These are phyloP conservation scores for Tetracladium marchalianum DNA, from an alignment of 495 filamentous ascomycete genomes.

Conservation along the genomic window DNA sequence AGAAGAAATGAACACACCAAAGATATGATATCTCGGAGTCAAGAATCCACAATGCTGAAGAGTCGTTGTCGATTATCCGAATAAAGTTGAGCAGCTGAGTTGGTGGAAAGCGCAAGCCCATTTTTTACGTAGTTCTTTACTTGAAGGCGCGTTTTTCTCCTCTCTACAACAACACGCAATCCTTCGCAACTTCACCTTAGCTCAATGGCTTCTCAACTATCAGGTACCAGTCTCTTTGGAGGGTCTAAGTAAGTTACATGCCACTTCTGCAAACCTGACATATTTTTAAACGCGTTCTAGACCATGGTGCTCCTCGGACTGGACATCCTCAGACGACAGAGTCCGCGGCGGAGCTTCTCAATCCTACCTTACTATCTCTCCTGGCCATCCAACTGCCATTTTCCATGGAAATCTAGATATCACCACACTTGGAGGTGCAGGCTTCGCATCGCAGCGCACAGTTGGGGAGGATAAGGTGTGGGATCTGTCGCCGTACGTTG, in stretches of 20 bases:
- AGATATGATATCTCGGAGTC: too few species aligned
- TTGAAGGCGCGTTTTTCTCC: neutral
- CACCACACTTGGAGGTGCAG: constrained; percentile 66
- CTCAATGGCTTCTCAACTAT: constrained; percentile 5
- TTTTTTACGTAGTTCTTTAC: too few species aligned
- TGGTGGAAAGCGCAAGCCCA: too few species aligned
- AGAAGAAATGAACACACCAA: too few species aligned
- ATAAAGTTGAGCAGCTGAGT: too few species aligned
- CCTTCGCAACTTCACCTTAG: neutral
- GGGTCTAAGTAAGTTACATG: constrained; percentile 30
- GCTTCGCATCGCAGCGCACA: constrained; percentile 72
- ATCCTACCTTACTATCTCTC: constrained; percentile 36
- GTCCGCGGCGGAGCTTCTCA: constrained; percentile 61
- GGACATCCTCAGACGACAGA: constrained; percentile 60
- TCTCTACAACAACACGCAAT: neutral
- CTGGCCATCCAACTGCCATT: constrained; percentile 22
- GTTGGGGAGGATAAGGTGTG: constrained; percentile 35
- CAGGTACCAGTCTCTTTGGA: constrained; percentile 32
- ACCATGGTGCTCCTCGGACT: constrained; percentile 48
- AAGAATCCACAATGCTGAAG: too few species aligned
- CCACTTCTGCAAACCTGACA: neutral
- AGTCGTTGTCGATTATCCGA: too few species aligned
- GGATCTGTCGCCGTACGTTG: constrained; percentile 47
- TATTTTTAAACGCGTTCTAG: constrained; percentile 24
- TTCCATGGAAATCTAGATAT: constrained; percentile 68